These are phyloP conservation scores for Asclepias syriaca DNA, from an alignment of 257 asterid genomes.

Conservation along the genomic window DNA sequence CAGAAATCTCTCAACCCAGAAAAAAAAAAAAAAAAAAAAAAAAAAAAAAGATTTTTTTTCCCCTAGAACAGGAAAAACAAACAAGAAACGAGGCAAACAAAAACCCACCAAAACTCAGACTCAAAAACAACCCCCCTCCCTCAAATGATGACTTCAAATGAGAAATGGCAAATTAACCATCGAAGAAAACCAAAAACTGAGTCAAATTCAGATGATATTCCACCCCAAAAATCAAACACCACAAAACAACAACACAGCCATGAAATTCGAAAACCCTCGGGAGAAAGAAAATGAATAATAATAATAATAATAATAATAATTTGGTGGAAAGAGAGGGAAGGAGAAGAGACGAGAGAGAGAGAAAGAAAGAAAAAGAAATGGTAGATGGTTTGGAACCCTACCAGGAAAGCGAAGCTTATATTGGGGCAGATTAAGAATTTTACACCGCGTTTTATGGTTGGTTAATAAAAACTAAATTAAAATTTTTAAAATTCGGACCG, in stretches of 20 bases:
- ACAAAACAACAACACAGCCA: not conserved
- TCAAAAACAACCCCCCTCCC: not conserved
- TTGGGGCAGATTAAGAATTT: conserved; percentile 40
- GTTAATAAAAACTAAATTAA: conserved; percentile 15
- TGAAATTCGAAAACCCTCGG: not conserved
- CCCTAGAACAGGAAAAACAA: not conserved
- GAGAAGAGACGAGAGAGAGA: conserved; percentile 9
- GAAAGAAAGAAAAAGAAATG: conserved; percentile 18
- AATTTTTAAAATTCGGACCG: not conserved
- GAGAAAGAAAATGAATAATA: not conserved
- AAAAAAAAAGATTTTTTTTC: not conserved
- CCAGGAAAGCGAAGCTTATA: conserved; percentile 40
- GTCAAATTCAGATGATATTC: not conserved
- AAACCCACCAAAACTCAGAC: not conserved
- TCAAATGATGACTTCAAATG: not conserved
- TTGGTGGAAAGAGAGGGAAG: not conserved
- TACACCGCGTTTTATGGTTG: conserved; percentile 53
- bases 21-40: not conserved
- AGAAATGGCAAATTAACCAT: not conserved
- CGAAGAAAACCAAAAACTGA: not conserved
- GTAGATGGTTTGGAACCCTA: conserved; percentile 45
- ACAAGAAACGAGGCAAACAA: not conserved
- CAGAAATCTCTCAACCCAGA: not conserved
- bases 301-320: too few relatives aligned
- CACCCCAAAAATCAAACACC: not conserved